Base-by-base conservation (phyloP, 192 early-diverging fungal species). In the Rhizoclosmatium globosum region DNA sequence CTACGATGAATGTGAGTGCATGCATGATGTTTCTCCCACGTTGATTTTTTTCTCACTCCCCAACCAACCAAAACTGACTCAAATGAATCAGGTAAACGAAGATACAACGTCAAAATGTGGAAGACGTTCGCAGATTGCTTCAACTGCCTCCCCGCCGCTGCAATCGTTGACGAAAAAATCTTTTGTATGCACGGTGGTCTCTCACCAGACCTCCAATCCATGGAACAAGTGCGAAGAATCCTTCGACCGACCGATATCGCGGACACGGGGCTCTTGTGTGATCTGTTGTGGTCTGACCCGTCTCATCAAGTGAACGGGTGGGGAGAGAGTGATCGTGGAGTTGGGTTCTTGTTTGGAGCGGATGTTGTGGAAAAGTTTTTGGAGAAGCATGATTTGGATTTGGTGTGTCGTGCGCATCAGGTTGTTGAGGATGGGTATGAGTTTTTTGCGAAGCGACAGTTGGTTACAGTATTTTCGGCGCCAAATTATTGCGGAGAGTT, bases 51-150 rank as follows among this genome's bases (percentile, higher is more conserved):
- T 45, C 46, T 23, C 31, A 31, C 31, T 31, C 31, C 31, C 31
- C 31, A 31, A 31, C 31, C 31, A 31, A 31, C 31, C 31, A 31
- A 31, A 31, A 31, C 31, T 31, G 31, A 31, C 31, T 0, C 31
- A 31, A 31, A 31, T 31, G 11, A 39, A 31, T 17, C 74, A 95
- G 94, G 94, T 83, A 98, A 98, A 84, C 88, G 97, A 81, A 86
- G 97, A 76, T 98, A 98, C 87, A 97, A 97, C 87, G 96, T 98
- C 86, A 97, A 97, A 84, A 88, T 99, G 58, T 99, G 97, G 97
- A 99, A 99, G 85, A 97, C 94, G n/a, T 98, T 98, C 79, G 96
- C 95, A 42, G 97, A 98, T 86, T 97, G 95, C 84, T 98, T 98
- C 88, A 98, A 98, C 83, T 98, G 97, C 80, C 87, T 98, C 62